Evolutionary conservation across 768 basidiomycete genomes (phyloP).

Genomic region (Phlegmacium glaucopus): DNA sequence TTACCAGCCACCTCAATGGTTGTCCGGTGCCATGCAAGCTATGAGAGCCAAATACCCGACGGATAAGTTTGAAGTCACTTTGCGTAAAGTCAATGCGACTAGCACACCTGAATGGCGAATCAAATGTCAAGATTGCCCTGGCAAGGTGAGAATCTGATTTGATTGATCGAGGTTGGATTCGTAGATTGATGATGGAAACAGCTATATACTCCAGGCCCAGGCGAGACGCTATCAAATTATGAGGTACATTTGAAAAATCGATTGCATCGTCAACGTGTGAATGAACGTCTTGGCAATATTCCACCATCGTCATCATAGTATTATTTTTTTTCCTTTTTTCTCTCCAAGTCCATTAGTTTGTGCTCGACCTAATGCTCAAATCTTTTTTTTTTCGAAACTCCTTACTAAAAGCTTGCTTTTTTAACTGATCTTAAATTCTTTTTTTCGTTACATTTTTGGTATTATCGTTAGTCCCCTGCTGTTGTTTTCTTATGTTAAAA

Average conservation of each 20-base stretch:
- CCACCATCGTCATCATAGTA: conserved; percentile 1
- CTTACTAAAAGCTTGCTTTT: background rate
- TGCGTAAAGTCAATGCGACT: conserved; percentile 52
- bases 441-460: conserved; percentile 1
- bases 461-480: conserved; percentile 10
- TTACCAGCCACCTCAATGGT: conserved; percentile 63
- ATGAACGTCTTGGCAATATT: conserved; percentile 41
- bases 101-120: conserved; percentile 83
- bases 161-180: background rate
- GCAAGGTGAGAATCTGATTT: conserved; percentile 58
- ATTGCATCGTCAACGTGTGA: conserved; percentile 72
- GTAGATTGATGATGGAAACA: conserved; percentile 26
- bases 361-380: background rate
- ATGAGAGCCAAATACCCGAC: conserved; percentile 74
- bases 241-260: conserved; percentile 91
- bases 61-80: conserved; percentile 79
- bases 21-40: conserved; percentile 58
- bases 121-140: conserved; percentile 90
- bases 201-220: conserved; percentile 90
- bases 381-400: background rate
- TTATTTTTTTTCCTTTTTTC: background rate
- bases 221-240: conserved; percentile 83
- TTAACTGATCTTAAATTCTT: no score
- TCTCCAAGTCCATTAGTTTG: background rate
- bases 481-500: conserved; percentile 16